Evolutionary conservation across 2,329 filamentous ascomycete genomes (phyloP).

Genomic region (Penicillium sp.): DNA sequence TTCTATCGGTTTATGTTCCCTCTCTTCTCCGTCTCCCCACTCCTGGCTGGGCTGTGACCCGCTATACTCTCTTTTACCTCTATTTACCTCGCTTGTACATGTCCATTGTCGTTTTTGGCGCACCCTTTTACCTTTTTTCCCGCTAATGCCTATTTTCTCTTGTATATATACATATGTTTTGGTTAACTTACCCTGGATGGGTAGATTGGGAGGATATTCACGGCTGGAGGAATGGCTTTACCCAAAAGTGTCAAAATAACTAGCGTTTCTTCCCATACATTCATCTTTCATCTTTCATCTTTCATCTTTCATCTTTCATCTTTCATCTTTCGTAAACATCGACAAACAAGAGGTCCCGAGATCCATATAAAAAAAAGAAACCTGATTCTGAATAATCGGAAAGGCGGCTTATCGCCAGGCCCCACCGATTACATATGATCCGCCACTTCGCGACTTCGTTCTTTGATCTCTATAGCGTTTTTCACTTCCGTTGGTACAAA

Average conservation of each 20-base stretch:
- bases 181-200: conserved; percentile 22
- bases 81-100: conserved; percentile 20
- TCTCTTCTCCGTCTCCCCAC: conserved; percentile 16
- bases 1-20: background rate
- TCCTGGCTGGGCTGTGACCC: conserved; percentile 16
- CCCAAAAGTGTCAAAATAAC: conserved; percentile 13
- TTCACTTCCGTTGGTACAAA: background rate
- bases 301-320: no score
- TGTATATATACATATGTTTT: conserved; percentile 27
- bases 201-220: conserved; percentile 15
- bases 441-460: background rate
- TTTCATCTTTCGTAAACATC: no score
- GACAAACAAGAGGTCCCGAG: no score
- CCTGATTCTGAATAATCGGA: background rate
- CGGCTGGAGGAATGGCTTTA: conserved; percentile 13
- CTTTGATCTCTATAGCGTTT: background rate
- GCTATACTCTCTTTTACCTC: conserved; percentile 9
- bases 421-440: background rate
- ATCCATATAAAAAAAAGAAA: background rate
- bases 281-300: background rate
- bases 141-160: conserved; percentile 19
- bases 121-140: conserved; percentile 6
- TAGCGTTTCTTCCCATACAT: conserved; percentile 8
- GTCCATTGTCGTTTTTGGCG: conserved; percentile 14
- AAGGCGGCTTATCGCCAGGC: background rate